These are phyloP conservation scores for Colletotrichum tamarilloi DNA, from an alignment of 2,329 filamentous ascomycete genomes.

Conservation along the genomic window DNA sequence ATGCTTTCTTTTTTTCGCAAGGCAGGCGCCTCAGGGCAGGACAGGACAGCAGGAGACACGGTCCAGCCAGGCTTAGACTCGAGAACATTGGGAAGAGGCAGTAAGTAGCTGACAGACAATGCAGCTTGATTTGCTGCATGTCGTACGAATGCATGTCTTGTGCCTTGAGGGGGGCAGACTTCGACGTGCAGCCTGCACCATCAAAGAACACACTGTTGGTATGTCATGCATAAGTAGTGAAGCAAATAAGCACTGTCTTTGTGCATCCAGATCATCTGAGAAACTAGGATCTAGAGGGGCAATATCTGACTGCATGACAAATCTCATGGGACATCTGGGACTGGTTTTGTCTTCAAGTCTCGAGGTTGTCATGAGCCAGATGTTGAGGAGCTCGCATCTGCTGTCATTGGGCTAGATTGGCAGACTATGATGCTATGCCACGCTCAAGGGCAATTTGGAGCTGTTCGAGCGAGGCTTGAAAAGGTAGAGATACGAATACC, in stretches of 20 bases:
- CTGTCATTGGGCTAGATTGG: not conserved
- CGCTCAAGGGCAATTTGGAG: not conserved
- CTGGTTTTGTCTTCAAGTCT: not conserved
- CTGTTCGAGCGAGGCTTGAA: not conserved
- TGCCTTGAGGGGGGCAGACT: not conserved
- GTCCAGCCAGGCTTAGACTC: not conserved
- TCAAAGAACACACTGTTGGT: not conserved
- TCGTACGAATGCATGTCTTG: not conserved
- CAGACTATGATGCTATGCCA: not conserved
- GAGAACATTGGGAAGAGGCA: not conserved
- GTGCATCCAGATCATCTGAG: not conserved
- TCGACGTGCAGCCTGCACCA: not conserved
- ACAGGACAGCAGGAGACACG: not conserved
- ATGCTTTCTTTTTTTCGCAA: conserved; percentile 9
- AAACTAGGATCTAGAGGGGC: not conserved
- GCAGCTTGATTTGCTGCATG: not conserved
- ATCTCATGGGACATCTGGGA: not conserved
- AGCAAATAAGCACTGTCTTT: not conserved
- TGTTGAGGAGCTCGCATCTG: not conserved
- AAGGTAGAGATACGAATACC: not conserved
- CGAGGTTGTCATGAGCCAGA: not conserved
- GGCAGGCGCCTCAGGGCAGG: not conserved
- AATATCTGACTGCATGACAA: not conserved
- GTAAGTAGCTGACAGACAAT: not conserved
- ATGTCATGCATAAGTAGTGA: too few relatives aligned